Evolutionary conservation across 371 early-diverging fungal genomes (phyloP).

Genomic region (Mortierella sp.): DNA sequence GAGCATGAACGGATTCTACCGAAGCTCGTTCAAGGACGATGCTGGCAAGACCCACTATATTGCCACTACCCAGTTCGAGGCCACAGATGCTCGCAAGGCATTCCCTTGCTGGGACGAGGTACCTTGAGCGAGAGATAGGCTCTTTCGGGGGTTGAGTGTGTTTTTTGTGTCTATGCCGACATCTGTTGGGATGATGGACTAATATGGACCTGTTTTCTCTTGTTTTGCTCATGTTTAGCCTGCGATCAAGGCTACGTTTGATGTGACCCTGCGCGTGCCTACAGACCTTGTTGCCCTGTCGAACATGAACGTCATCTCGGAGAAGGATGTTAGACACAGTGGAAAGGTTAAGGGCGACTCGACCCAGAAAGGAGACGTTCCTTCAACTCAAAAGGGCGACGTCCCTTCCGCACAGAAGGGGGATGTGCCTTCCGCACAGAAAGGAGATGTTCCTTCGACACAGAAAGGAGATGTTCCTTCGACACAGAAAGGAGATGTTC

Average conservation of each 20-base stretch:
- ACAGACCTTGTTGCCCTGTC: constrained; percentile 83
- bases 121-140: background rate
- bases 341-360: constrained; percentile 53
- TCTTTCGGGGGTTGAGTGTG: background rate
- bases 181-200: background rate
- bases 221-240: constrained; percentile 62
- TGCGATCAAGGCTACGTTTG: constrained; percentile 91
- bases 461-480: constrained; percentile 50
- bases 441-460: constrained; percentile 15
- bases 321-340: constrained; percentile 60
- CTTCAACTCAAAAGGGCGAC: constrained; percentile 36
- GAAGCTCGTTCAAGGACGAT: constrained; percentile 82
- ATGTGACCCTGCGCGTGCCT: constrained; percentile 83
- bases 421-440: constrained; percentile 21
- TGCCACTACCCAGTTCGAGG: constrained; percentile 94
- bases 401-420: constrained; percentile 39
- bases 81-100: constrained; percentile 91
- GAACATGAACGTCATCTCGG: constrained; percentile 84
- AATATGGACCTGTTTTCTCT: background rate
- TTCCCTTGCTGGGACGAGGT: constrained; percentile 96
- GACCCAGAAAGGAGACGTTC: constrained; percentile 37
- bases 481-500: constrained; percentile 35
- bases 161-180: background rate
- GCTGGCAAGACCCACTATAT: constrained; percentile 80
- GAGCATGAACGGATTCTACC: constrained; percentile 92